Conservation (phyloP, 2,329 filamentous ascomycete species). For the Ceratocystis papillata region DNA sequence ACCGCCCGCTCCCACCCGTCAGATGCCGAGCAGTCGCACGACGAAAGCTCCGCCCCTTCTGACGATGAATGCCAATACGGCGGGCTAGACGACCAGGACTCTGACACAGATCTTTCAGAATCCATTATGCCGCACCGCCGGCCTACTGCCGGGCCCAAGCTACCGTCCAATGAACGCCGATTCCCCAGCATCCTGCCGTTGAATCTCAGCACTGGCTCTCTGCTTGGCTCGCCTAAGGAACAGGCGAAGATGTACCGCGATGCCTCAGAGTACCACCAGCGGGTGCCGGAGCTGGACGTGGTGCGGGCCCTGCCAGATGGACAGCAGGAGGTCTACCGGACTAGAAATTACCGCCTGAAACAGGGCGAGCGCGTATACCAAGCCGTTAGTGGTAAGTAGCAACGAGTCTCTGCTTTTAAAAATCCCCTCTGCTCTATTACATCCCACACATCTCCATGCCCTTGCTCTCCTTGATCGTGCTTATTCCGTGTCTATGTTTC, state of each 20-base stretch:
- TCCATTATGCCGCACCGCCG: slow-evolving; percentile 15
- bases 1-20: background rate
- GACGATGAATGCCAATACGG: background rate
- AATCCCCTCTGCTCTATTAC: no score
- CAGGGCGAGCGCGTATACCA: slow-evolving; percentile 18
- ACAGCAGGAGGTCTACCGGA: slow-evolving; percentile 15
- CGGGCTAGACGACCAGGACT: background rate
- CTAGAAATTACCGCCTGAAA: slow-evolving; percentile 1
- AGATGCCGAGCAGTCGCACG: slow-evolving; percentile 9
- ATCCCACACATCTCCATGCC: no score
- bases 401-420: background rate
- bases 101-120: slow-evolving; percentile 10
- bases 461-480: no score
- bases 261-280: slow-evolving; percentile 5
- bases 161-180: slow-evolving; percentile 13
- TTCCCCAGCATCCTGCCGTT: slow-evolving; percentile 15
- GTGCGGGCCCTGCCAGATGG: slow-evolving; percentile 9
- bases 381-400: slow-evolving; percentile 19
- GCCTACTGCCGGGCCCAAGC: background rate
- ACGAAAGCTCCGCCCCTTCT: slow-evolving; percentile 10
- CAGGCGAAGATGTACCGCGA: slow-evolving; percentile 23
- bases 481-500: no score
- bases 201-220: slow-evolving; percentile 5
- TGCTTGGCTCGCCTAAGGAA: slow-evolving; percentile 16
- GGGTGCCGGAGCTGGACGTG: slow-evolving; percentile 16